Evolutionary conservation across 768 basidiomycete species (phyloP).

Genomic region (Neoboletus magnificus): DNA sequence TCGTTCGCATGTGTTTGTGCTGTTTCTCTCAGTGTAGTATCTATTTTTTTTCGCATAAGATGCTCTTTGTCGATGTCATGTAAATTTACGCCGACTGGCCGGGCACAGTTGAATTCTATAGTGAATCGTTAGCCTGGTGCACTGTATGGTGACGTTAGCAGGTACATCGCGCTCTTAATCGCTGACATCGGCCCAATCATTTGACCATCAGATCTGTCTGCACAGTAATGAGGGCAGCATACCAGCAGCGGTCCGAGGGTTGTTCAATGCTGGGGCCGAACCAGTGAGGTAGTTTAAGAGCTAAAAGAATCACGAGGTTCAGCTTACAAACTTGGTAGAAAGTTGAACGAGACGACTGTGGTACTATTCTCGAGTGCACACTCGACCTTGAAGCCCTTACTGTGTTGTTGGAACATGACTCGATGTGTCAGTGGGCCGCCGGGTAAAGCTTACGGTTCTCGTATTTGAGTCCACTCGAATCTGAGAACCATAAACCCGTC

Average conservation of each 20-base stretch:
- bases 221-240: neutral
- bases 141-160: neutral
- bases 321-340: neutral
- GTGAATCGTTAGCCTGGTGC: neutral
- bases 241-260: neutral
- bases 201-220: neutral
- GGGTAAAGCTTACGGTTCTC: neutral
- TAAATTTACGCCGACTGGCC: neutral
- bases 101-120: constrained; percentile 3
- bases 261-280: neutral
- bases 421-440: neutral
- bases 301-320: no score
- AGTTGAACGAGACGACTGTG: neutral
- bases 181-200: neutral
- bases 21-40: constrained; percentile 7
- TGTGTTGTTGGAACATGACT: neutral
- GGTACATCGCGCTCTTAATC: neutral
- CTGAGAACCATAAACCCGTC: no score
- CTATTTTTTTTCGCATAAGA: constrained; percentile 9
- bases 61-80: neutral
- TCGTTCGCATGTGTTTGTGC: neutral
- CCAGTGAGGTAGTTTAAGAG: neutral
- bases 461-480: neutral
- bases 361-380: neutral
- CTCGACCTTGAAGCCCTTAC: neutral